phyloP scores from a whole-genome alignment of 805 yeast genomes.

The Cyberlindnera subsufficiens region DNA sequence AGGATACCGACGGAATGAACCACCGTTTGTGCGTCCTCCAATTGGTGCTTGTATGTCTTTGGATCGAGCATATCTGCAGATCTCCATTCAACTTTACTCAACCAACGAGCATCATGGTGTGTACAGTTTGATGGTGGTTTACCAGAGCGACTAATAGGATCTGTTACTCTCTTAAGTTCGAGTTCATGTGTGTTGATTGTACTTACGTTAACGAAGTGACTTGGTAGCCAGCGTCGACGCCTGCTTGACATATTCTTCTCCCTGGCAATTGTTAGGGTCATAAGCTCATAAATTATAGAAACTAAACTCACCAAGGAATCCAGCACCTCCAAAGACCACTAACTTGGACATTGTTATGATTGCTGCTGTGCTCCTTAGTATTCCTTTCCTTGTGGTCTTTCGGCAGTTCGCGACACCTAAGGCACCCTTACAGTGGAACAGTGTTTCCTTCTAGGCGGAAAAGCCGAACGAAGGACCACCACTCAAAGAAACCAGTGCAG shows the following conservation, averaged over 20 bases:
- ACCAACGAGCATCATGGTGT: slow-evolving; percentile 38
- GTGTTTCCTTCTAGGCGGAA: too few species aligned
- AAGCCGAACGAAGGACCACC: too few species aligned
- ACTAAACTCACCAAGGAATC: slow-evolving; percentile 50
- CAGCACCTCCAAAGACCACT: slow-evolving; percentile 84
- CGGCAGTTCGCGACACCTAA: too few species aligned
- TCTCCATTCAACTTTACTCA: slow-evolving; percentile 56
- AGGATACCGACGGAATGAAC: slow-evolving; percentile 82
- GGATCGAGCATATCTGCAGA: slow-evolving; percentile 67
- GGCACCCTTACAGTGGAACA: too few species aligned
- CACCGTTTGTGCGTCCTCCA: slow-evolving; percentile 53
- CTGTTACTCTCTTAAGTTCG: slow-evolving; percentile 1
- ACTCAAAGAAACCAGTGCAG: too few species aligned
- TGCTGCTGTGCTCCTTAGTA: neutral
- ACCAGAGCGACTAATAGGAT: slow-evolving; percentile 42
- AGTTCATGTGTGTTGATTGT: neutral
- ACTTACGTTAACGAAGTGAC: slow-evolving; percentile 60
- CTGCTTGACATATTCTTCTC: slow-evolving; percentile 62
- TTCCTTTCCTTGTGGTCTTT: neutral
- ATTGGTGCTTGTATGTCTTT: slow-evolving; percentile 40
- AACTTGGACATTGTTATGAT: slow-evolving; percentile 25
- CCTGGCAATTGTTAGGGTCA: slow-evolving; percentile 30
- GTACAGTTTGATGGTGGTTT: slow-evolving; percentile 33
- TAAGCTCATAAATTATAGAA: neutral
- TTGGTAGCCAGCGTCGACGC: slow-evolving; percentile 51